Evolutionary conservation across 208 protist genomes (phyloP), one percentile per base, ranked within the genome.

Genomic region (Leishmania aethiopica): DNA sequence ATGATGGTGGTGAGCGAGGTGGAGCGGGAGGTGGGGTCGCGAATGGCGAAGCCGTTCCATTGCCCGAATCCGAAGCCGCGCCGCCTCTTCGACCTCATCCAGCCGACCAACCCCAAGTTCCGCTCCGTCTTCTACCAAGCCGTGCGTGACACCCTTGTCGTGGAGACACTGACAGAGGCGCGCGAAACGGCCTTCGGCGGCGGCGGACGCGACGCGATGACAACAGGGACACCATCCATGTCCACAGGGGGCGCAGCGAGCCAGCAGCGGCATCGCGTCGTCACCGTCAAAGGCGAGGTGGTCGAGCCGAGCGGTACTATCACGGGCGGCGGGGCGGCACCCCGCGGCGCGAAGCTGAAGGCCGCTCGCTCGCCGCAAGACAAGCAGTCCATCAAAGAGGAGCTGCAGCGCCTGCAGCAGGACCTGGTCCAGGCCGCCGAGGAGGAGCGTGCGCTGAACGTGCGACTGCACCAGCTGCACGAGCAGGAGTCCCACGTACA

Each of bases 281-380:
- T 99, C 5, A 99, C 99, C 28, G 84, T 99, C 0, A 96, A 96
- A 67, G 99, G 99, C 2, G 91, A 99, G 80, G 77, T 99, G 28
- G 99, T 99, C 59, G 99, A 99, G 83, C 89, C 91, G 2, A 93
- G 87, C 51, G 99, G 99, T 81, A 97, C 99, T 51, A 99, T 99
- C 96, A 99, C 97, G 10, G 99, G 99, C 55, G 99, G 99, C 82
- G 99, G 99, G 37, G 89, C 84, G 40, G 83, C 91, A 0, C 88
- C 87, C 15, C 90, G 89, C 22, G 98, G 98, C 40, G 97, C 95
- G 2, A 90, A 94, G 81, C 84, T 98, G 47, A 95, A 96, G 81
- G 93, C 89, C 0, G 92, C 93, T 13, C 89, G 90, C 79, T 90
- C 88, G 10, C 92, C 92, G 35, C 90, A 96, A 74, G 91, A 96